Percentiles rank a stretch among this genome's conserved stretches.
Evolutionary conservation across 1,284 basidiomycete species (phyloP).

Genomic region (Abortiporus biennis): DNA sequence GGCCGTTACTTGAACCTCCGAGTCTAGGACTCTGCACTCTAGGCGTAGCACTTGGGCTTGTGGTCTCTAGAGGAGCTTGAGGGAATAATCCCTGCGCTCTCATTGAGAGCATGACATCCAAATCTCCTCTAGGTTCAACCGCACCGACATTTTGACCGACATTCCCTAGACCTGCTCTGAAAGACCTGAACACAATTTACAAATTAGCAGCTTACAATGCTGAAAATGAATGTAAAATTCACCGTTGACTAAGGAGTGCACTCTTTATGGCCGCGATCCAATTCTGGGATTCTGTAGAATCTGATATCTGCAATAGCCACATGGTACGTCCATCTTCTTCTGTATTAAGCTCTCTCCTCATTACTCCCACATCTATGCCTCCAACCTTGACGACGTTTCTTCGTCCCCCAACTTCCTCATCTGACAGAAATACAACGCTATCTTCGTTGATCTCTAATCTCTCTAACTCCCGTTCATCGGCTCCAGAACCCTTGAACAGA

Average conservation of each 20-base stretch:
- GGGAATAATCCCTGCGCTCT: constrained; percentile 52
- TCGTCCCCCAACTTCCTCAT: constrained; percentile 59
- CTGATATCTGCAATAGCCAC: constrained; percentile 65
- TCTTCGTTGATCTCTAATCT: constrained; percentile 68
- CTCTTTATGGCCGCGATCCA: constrained; percentile 73
- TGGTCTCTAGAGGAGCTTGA: constrained; percentile 12
- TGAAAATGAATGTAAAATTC: constrained; percentile 4
- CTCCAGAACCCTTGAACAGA: constrained; percentile 54
- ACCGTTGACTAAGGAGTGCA: constrained; percentile 67
- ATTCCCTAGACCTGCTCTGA: constrained; percentile 57
- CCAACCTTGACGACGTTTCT: constrained; percentile 62
- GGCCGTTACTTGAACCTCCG: no score
- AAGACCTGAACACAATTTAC: constrained; percentile 36
- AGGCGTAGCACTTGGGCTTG: constrained; percentile 3
- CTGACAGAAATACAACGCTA: constrained; percentile 66
- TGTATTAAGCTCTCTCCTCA: constrained; percentile 36
- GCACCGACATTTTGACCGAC: constrained; percentile 34
- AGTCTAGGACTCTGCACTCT: constrained; percentile 9
- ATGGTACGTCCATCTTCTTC: constrained; percentile 38
- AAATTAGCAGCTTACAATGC: neutral
- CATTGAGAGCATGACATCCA: constrained; percentile 79
- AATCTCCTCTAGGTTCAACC: constrained; percentile 64
- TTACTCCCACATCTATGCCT: constrained; percentile 47
- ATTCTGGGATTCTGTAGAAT: constrained; percentile 53
- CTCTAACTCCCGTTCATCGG: constrained; percentile 64